A percentile compares a stretch with the other conserved stretches of the same genome.
Conservation (phyloP, 441 rosid genomes). For the Sinapis alba region DNA sequence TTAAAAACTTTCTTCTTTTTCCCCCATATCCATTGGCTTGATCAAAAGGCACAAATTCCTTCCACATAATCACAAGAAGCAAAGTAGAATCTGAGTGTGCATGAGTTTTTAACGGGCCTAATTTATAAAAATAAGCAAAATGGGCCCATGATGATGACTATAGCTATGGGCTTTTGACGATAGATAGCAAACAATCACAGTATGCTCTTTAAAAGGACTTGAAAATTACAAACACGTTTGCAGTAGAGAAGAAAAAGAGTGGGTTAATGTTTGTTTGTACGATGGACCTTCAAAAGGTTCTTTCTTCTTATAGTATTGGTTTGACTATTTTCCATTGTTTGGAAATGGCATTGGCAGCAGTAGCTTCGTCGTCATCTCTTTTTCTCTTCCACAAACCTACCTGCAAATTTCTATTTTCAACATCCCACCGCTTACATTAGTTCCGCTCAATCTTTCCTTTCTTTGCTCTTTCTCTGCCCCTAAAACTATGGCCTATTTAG, state of each 20-base stretch:
- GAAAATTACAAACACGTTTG: background rate
- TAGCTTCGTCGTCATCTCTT: conserved; percentile 26
- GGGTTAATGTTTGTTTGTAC: background rate
- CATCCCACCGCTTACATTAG: background rate
- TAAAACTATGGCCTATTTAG: conserved; percentile 41
- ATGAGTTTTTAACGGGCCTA: conserved; percentile 1
- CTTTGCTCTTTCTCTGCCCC: background rate
- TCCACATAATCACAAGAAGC: conserved; percentile 15
- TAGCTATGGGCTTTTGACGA: conserved; percentile 1
- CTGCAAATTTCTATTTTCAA: conserved; percentile 7
- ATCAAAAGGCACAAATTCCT: conserved; percentile 27
- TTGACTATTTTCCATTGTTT: background rate
- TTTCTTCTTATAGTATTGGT: background rate
- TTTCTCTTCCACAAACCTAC: conserved; percentile 32
- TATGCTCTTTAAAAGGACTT: background rate
- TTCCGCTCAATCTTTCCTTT: conserved; percentile 12
- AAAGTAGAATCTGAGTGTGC: background rate
- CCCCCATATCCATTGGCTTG: background rate
- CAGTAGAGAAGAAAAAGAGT: background rate
- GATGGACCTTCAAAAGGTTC: background rate
- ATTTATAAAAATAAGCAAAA: background rate
- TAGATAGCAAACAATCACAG: background rate
- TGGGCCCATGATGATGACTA: background rate
- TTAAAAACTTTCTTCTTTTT: background rate
- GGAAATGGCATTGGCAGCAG: conserved; percentile 25